Evolutionary conservation across 148 eudicot genomes (phyloP).

Genomic region (Tetragonia tetragonoides): DNA sequence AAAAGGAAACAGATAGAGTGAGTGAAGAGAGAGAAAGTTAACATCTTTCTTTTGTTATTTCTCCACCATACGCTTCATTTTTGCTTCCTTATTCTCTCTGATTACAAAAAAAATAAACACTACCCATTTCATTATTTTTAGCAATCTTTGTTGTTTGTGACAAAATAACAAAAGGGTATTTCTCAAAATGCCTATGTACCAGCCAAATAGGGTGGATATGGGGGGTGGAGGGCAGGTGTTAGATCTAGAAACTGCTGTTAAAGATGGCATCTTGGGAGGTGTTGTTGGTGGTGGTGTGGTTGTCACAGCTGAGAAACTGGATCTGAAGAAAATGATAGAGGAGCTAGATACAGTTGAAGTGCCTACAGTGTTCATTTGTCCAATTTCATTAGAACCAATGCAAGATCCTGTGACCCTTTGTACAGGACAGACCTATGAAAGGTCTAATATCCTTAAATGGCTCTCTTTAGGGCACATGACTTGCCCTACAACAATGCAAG

Average conservation of each 20-base stretch:
- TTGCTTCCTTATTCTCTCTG: neutral
- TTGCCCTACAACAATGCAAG: conserved; percentile 86
- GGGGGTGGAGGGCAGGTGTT: conserved; percentile 62
- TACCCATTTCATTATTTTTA: neutral
- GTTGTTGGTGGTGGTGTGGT: conserved; percentile 27
- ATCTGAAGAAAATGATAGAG: conserved; percentile 82
- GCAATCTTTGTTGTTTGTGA: conserved; percentile 9
- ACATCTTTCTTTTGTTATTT: neutral
- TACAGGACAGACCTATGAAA: conserved; percentile 89
- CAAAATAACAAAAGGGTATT: neutral
- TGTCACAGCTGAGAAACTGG: conserved; percentile 28
- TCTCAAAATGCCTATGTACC: conserved; percentile 55
- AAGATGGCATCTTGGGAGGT: conserved; percentile 65
- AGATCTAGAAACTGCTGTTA: conserved; percentile 80
- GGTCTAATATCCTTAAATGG: conserved; percentile 77
- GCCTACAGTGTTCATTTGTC: conserved; percentile 78
- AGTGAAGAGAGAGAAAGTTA: neutral
- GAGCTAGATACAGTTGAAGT: conserved; percentile 58
- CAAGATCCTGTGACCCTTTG: conserved; percentile 92
- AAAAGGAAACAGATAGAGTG: conserved; percentile 7
- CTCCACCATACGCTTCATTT: neutral
- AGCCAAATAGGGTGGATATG: conserved; percentile 39
- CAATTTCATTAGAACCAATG: conserved; percentile 88
- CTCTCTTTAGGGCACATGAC: conserved; percentile 68
- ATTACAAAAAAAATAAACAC: neutral